Evolutionary conservation across 768 basidiomycete species (phyloP).

Genomic region (Lentinus tigrinus): DNA sequence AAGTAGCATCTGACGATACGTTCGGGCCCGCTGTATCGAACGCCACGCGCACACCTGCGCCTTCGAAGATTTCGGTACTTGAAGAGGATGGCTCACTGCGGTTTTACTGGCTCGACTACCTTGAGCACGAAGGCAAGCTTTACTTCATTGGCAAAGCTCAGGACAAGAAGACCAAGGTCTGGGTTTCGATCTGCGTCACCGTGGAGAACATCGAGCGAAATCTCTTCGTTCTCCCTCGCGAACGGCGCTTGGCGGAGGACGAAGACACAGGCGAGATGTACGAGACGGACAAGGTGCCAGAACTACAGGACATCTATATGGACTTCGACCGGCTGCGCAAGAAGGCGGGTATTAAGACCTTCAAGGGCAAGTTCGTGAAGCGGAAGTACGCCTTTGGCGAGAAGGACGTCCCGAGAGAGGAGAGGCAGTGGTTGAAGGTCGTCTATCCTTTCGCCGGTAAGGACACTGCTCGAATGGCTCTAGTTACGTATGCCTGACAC

Average conservation of each 20-base stretch:
- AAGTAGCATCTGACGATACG: slow-evolving; percentile 58
- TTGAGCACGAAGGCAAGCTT: slow-evolving; percentile 81
- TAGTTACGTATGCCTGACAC: background rate
- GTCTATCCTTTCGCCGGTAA: slow-evolving; percentile 86
- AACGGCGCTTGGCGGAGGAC: slow-evolving; percentile 54
- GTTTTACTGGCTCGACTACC: slow-evolving; percentile 97
- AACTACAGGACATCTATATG: slow-evolving; percentile 65
- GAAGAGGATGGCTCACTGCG: slow-evolving; percentile 82
- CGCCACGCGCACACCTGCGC: slow-evolving; percentile 31
- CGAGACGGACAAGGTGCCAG: slow-evolving; percentile 77
- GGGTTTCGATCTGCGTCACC: slow-evolving; percentile 85
- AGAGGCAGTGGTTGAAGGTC: slow-evolving; percentile 89
- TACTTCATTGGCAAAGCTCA: slow-evolving; percentile 91
- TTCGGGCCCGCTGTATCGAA: slow-evolving; percentile 43
- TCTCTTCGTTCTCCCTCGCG: slow-evolving; percentile 83
- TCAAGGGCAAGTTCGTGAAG: slow-evolving; percentile 82
- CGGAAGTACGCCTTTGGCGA: slow-evolving; percentile 93
- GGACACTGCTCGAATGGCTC: slow-evolving; percentile 19
- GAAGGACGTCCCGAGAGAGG: slow-evolving; percentile 72
- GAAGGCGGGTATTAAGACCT: slow-evolving; percentile 65
- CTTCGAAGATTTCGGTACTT: slow-evolving; percentile 53
- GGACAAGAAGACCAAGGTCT: slow-evolving; percentile 66
- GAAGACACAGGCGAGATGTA: slow-evolving; percentile 58
- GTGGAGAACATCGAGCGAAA: slow-evolving; percentile 88
- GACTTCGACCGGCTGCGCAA: slow-evolving; percentile 83